Conservation (phyloP, 371 early-diverging fungal genomes). For the Chytridiales sp. region DNA sequence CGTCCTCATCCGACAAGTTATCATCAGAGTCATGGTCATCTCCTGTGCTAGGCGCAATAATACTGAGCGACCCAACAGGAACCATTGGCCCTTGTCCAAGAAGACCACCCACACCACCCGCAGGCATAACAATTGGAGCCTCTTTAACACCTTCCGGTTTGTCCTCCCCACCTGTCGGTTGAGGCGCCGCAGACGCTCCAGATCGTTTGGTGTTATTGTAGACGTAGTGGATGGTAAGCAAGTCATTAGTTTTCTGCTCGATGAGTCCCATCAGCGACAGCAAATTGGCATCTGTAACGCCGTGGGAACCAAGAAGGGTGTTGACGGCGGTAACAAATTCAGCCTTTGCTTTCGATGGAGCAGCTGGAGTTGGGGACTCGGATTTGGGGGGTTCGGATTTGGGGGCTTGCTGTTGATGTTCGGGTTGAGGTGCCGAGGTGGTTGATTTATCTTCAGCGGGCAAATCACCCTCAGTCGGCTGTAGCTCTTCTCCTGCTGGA, state of each 20-base stretch:
- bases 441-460: no score
- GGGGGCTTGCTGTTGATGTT: no score
- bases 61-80: conserved; percentile 41
- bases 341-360: conserved; percentile 9
- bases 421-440: no score
- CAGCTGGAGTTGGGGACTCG: neutral
- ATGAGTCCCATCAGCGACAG: conserved; percentile 45
- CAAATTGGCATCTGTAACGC: conserved; percentile 47
- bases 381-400: no score
- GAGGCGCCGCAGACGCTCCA: conserved; percentile 20
- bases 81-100: conserved; percentile 52
- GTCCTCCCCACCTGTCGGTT: conserved; percentile 13
- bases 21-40: conserved; percentile 54
- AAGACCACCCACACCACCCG: conserved; percentile 42
- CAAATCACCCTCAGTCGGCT: no score
- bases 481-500: no score
- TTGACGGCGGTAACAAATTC: conserved; percentile 29
- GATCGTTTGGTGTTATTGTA: conserved; percentile 44
- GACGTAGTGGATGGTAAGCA: conserved; percentile 47
- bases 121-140: conserved; percentile 18
- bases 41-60: conserved; percentile 50
- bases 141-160: conserved; percentile 24
- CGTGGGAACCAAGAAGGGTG: conserved; percentile 31
- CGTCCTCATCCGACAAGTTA: conserved; percentile 48
- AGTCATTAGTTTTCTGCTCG: conserved; percentile 52